Evolutionary conservation across 768 basidiomycete species (phyloP), one percentile per base, ranked within the genome.

Genomic region (Phlegmacium glaucopus): DNA sequence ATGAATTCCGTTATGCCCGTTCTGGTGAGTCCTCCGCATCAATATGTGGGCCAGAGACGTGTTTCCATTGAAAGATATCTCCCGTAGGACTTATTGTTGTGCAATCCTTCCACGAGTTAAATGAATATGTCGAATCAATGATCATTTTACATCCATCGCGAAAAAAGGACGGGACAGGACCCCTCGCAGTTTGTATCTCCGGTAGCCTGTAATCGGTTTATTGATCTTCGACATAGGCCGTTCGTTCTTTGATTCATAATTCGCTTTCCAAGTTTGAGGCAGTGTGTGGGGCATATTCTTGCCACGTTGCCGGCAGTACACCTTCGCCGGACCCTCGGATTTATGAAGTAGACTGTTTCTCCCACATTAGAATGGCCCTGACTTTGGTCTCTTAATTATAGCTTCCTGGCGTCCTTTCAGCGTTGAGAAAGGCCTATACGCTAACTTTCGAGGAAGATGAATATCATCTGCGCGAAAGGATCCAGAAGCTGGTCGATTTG

Each of bases 361-460:
- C 4, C 11, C 28, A 39, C 44, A 37, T n/a, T 16, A n/a, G 41
- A 4, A 17, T 13, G 34, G 6, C 28, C 16, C 11, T 22, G 13
- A n/a, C 22, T 13, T 29, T 15, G 3, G 1, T 25, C 25, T 51
- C 35, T 39, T 25, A 42, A 18, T 22, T 26, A 11, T 29, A 65
- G 65, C 60, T 67, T n/a, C 64, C 64, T 13, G 61, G 60, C 4
- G 59, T 64, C 1, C 29, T 61, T 10, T 34, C 47, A 2, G 50
- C 52, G 10, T 27, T 69, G 4, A 45, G 56, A 28, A 53, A 52
- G 6, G 39, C 62, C 8, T 47, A 40, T 2, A 25, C 48, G 10
- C 27, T 66, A 17, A 42, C 48, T 11, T 52, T 63, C 11, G 53
- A 56, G 4, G 60, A 59, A 28, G 59, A 61, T 40, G 53, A 58